phyloP scores from a whole-genome alignment of 2,329 filamentous ascomycete species.

The Cadophora luteo-olivacea region DNA sequence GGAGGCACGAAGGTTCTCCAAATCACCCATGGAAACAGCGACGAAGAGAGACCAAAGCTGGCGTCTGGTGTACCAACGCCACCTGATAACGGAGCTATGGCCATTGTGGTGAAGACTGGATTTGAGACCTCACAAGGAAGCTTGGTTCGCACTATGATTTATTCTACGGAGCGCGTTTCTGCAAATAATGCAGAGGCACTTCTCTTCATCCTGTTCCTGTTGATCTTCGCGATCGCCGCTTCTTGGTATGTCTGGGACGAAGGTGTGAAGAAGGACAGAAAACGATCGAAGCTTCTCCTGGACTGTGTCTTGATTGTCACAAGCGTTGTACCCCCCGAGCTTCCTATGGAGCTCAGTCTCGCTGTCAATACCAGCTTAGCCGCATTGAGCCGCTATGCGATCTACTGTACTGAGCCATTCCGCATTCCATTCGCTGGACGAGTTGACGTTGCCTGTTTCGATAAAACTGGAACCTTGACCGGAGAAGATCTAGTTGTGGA shows the following conservation, averaged over 20 bases:
- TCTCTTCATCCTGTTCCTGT: conserved; percentile 96
- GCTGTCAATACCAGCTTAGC: conserved; percentile 98
- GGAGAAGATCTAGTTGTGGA: conserved; percentile 97
- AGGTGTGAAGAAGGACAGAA: conserved; percentile 91
- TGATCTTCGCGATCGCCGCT: conserved; percentile 94
- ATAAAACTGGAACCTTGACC: conserved; percentile 97
- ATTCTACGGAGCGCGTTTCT: conserved; percentile 98
- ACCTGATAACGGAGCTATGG: conserved; percentile 92
- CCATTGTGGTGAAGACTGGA: conserved; percentile 94
- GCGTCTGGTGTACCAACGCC: conserved; percentile 80
- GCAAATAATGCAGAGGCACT: conserved; percentile 96
- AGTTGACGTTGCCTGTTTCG: conserved; percentile 96
- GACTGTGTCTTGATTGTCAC: conserved; percentile 98
- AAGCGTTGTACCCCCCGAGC: conserved; percentile 95
- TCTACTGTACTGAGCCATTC: conserved; percentile 99
- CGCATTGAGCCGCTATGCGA: conserved; percentile 91
- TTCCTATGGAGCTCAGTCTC: conserved; percentile 97
- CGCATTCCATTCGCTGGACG: conserved; percentile 95
- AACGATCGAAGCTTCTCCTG: conserved; percentile 94
- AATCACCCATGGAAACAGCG: conserved; percentile 83
- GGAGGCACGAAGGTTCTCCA: conserved; percentile 98
- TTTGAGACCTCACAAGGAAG: conserved; percentile 99
- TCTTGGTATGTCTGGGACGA: conserved; percentile 99
- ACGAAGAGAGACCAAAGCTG: conserved; percentile 74
- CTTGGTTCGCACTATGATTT: conserved; percentile 98